phyloP scores from a whole-genome alignment of 257 asterid genomes.

The Petunia axillaris region DNA sequence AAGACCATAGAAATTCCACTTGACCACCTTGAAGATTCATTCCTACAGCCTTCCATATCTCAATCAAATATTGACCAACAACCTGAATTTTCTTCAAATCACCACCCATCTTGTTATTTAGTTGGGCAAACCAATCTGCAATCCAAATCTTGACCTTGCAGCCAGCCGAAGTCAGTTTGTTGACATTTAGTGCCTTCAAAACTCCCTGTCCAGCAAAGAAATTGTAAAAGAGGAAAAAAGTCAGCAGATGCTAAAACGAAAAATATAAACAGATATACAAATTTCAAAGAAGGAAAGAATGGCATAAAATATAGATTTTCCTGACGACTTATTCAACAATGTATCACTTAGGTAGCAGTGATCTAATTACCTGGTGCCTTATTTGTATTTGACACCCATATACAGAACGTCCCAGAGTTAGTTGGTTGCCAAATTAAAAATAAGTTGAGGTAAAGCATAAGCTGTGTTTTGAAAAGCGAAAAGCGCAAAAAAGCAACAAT shows the following conservation, averaged over 20 bases:
- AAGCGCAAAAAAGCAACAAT: too few species aligned
- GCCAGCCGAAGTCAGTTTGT: constrained; percentile 80
- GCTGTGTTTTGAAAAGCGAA: too few species aligned
- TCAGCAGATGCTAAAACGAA: constrained; percentile 13
- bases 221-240: neutral
- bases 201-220: constrained; percentile 62
- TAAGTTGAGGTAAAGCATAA: too few species aligned
- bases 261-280: neutral
- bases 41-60: constrained; percentile 92
- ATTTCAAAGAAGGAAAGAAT: constrained; percentile 2
- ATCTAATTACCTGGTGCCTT: neutral
- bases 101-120: constrained; percentile 90
- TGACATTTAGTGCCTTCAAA: constrained; percentile 85
- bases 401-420: neutral
- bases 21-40: constrained; percentile 75
- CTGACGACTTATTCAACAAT: neutral
- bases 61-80: constrained; percentile 78
- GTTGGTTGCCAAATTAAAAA: neutral
- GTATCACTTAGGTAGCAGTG: neutral
- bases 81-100: constrained; percentile 79
- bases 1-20: constrained; percentile 93
- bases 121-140: constrained; percentile 94
- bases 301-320: neutral
- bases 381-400: neutral
- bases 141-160: constrained; percentile 94